These are phyloP conservation scores for Suillus cothurnatus DNA, from an alignment of 768 basidiomycete species.

Conservation along the genomic window DNA sequence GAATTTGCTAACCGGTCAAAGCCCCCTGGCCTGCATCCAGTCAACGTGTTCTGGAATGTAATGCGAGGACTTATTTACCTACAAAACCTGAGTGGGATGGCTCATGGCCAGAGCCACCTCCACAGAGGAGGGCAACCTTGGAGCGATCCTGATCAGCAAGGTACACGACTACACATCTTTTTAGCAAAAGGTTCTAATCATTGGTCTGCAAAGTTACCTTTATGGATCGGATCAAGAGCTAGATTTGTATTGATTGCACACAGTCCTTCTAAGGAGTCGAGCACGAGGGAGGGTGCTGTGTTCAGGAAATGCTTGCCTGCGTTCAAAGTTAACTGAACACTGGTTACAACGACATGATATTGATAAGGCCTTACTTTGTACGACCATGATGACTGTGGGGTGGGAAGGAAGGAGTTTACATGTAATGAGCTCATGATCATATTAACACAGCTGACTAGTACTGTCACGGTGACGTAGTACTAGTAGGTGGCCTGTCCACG, in stretches of 20 bases:
- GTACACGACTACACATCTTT: conserved; percentile 55
- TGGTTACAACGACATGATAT: neutral
- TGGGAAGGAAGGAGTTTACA: conserved; percentile 1
- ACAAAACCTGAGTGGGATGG: conserved; percentile 90
- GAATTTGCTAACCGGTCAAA: conserved; percentile 54
- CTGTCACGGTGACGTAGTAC: neutral
- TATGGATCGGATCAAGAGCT: conserved; percentile 67
- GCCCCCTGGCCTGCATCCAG: conserved; percentile 65
- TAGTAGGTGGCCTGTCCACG: neutral
- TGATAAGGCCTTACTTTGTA: conserved; percentile 16
- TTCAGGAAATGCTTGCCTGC: conserved; percentile 79
- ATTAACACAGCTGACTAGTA: neutral
- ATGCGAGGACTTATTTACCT: conserved; percentile 46
- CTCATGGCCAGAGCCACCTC: conserved; percentile 89
- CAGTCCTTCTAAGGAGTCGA: conserved; percentile 78
- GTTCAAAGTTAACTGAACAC: neutral
- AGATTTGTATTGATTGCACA: conserved; percentile 71
- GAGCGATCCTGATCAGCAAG: conserved; percentile 55
- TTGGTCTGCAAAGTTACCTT: conserved; percentile 46
- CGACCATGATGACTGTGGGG: conserved; percentile 14
- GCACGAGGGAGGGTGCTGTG: conserved; percentile 64
- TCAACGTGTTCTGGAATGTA: neutral
- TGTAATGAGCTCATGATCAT: neutral
- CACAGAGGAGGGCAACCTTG: conserved; percentile 78
- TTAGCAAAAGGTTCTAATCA: conserved; percentile 9